A percentile compares a stretch with the other conserved stretches of the same genome.
Evolutionary conservation across 2,329 filamentous ascomycete species (phyloP).

Genomic region (Paraphoma chrysanthemicola): DNA sequence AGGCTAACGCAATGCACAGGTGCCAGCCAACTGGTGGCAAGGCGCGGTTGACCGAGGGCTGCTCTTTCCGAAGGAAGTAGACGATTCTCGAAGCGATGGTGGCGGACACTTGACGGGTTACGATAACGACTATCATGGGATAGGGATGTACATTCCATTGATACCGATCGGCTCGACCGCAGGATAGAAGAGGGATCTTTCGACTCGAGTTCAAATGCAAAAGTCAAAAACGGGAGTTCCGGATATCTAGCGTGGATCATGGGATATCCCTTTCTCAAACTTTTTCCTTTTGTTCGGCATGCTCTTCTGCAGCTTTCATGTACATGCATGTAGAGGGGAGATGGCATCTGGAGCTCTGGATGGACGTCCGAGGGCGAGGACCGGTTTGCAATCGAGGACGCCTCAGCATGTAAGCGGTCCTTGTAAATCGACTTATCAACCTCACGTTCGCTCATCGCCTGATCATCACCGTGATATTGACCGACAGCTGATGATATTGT

Average conservation of each 20-base stretch:
- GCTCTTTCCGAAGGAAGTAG: conserved; percentile 99
- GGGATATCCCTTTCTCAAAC: conserved; percentile 47
- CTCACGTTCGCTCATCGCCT: conserved; percentile 33
- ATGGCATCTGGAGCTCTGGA: conserved; percentile 51
- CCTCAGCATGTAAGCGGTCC: conserved; percentile 53
- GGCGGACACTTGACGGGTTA: conserved; percentile 45
- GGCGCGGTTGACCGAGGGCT: conserved; percentile 98
- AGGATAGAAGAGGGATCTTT: conserved; percentile 54
- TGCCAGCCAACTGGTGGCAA: conserved; percentile 99
- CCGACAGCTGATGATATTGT: background rate
- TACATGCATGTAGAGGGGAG: conserved; percentile 53
- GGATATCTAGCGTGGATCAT: conserved; percentile 53
- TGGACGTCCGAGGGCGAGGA: conserved; percentile 48
- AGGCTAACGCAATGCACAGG: conserved; percentile 38
- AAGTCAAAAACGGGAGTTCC: conserved; percentile 53
- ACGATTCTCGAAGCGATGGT: conserved; percentile 50
- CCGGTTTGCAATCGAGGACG: conserved; percentile 56
- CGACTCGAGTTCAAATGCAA: conserved; percentile 49
- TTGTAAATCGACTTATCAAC: conserved; percentile 49
- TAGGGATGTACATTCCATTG: conserved; percentile 50
- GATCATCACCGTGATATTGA: background rate
- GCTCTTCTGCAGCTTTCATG: conserved; percentile 47
- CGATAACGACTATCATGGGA: conserved; percentile 48
- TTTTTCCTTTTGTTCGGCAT: conserved; percentile 50
- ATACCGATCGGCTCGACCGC: conserved; percentile 50